These are phyloP conservation scores for Spergularia azorica DNA, from an alignment of 179 eudicot genomes.

Conservation along the genomic window DNA sequence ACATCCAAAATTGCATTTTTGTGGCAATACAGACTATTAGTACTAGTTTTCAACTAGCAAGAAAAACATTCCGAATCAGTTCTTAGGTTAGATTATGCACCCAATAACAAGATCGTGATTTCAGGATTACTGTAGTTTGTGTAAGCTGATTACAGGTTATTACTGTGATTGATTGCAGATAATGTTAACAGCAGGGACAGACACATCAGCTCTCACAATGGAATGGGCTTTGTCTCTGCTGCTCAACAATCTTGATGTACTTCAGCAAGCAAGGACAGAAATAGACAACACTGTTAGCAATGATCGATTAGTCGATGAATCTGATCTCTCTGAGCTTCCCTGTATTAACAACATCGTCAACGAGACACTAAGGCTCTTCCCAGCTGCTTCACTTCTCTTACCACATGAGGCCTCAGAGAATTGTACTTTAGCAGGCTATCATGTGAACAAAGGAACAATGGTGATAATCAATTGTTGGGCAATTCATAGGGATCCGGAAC, in stretches of 20 bases:
- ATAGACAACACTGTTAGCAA: constrained; percentile 21
- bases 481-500: constrained; percentile 28
- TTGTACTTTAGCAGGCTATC: constrained; percentile 27
- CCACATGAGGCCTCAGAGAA: constrained; percentile 36
- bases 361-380: constrained; percentile 37
- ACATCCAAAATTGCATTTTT: neutral
- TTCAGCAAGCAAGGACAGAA: constrained; percentile 29
- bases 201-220: constrained; percentile 27
- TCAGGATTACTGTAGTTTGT: neutral
- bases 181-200: constrained; percentile 34
- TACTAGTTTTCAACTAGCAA: too few relatives aligned
- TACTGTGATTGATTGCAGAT: constrained; percentile 7
- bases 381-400: constrained; percentile 25
- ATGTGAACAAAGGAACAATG: constrained; percentile 33
- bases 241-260: constrained; percentile 32
- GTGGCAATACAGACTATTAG: neutral
- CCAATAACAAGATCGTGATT: neutral
- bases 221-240: constrained; percentile 38
- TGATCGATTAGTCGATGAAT: constrained; percentile 29
- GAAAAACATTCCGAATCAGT: too few relatives aligned
- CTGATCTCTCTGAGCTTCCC: constrained; percentile 29
- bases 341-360: constrained; percentile 28
- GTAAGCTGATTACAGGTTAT: too few relatives aligned
- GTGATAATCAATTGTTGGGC: constrained; percentile 32
- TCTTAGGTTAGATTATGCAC: neutral